phyloP scores from a whole-genome alignment of 768 basidiomycete species.

The Hortiboletus campestris region DNA sequence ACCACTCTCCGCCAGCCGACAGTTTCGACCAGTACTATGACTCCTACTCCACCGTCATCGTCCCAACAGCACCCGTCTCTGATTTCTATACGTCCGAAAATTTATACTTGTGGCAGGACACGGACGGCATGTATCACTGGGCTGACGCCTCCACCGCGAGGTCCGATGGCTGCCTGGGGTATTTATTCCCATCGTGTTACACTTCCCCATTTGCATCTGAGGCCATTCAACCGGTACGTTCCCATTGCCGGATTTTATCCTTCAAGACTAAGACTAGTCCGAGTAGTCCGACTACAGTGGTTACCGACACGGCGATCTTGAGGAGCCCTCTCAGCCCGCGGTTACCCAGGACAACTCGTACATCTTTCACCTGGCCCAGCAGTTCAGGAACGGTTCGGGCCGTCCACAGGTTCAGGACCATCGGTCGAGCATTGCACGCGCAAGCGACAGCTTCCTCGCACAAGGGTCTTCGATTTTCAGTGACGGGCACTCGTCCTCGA shows the following conservation, averaged over 20 bases:
- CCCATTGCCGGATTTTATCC: neutral
- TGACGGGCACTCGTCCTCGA: constrained; percentile 20
- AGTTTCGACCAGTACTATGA: constrained; percentile 26
- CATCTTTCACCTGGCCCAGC: constrained; percentile 24
- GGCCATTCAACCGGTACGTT: constrained; percentile 17
- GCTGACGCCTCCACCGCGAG: constrained; percentile 23
- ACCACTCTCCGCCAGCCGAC: constrained; percentile 10
- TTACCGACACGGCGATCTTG: constrained; percentile 19
- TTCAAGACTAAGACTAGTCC: constrained; percentile 2
- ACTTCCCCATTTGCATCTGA: constrained; percentile 17
- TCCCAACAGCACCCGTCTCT: constrained; percentile 8
- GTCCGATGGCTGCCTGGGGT: constrained; percentile 24
- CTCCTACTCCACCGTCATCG: constrained; percentile 14
- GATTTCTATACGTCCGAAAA: constrained; percentile 30
- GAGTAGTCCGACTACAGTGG: constrained; percentile 17
- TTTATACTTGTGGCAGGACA: constrained; percentile 28
- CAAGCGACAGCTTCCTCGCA: constrained; percentile 33
- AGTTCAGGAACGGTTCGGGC: constrained; percentile 14
- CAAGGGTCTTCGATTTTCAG: constrained; percentile 32
- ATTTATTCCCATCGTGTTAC: constrained; percentile 17
- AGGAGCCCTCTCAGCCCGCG: constrained; percentile 7
- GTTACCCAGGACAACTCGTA: constrained; percentile 20
- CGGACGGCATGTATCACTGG: constrained; percentile 28
- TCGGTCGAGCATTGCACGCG: constrained; percentile 32
- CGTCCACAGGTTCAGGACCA: constrained; percentile 31